A percentile compares a stretch with the other conserved stretches of the same genome.
Evolutionary conservation across 129 eudicot species (phyloP).

Genomic region (Silybum marianum): DNA sequence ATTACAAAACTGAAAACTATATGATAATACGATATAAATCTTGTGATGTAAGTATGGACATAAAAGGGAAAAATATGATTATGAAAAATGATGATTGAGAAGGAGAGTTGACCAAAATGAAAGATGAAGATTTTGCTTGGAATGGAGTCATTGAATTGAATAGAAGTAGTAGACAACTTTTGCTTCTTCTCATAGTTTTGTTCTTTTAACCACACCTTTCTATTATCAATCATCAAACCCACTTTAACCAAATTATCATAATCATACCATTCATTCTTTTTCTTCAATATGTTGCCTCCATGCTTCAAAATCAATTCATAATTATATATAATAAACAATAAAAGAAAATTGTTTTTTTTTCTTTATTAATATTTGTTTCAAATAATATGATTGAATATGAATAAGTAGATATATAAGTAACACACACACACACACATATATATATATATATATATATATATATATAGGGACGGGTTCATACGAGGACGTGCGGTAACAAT

Average conservation of each 20-base stretch:
- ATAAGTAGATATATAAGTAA: neutral
- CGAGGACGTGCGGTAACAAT: too few species aligned
- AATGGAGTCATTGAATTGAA: conserved; percentile 33
- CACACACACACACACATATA: too few species aligned
- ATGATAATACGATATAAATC: neutral
- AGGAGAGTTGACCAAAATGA: conserved; percentile 41
- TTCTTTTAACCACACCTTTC: conserved; percentile 20
- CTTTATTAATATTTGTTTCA: neutral
- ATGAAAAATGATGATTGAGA: conserved; percentile 25
- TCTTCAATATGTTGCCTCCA: neutral
- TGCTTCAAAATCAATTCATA: neutral
- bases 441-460: too few species aligned
- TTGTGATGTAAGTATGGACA: neutral
- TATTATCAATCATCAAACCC: conserved; percentile 36
- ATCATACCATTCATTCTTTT: conserved; percentile 22
- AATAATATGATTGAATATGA: neutral
- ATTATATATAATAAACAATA: neutral
- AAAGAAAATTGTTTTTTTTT: neutral
- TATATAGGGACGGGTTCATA: too few species aligned
- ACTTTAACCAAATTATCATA: conserved; percentile 29
- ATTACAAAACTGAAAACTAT: neutral
- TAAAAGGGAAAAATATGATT: conserved; percentile 3
- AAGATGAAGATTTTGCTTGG: conserved; percentile 35
- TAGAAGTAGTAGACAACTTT: conserved; percentile 28
- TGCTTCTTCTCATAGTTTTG: conserved; percentile 30